phyloP scores from a whole-genome alignment of 2,329 filamentous ascomycete species.

The Arthrocladium fulminans region DNA sequence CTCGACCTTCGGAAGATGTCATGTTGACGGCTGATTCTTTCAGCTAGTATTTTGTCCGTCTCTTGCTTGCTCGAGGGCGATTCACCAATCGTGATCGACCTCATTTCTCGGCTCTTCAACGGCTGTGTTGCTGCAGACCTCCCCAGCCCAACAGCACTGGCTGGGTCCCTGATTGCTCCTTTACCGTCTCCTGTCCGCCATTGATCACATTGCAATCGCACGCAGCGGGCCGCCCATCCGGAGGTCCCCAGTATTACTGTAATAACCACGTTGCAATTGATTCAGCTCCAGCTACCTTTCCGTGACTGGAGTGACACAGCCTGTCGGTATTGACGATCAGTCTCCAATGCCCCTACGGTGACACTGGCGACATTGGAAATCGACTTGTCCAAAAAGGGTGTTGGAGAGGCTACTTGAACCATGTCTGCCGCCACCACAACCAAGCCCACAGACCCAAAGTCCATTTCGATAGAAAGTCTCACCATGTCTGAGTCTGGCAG shows the following conservation, averaged over 20 bases:
- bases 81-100: conserved; percentile 2
- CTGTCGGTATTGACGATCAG: conserved; percentile 8
- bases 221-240: conserved; percentile 4
- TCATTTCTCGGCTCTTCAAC: background rate
- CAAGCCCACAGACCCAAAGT: conserved; percentile 11
- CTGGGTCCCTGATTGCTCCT: background rate
- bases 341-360: conserved; percentile 2
- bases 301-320: conserved; percentile 7
- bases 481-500: conserved; percentile 25
- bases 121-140: background rate
- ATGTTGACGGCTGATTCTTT: conserved; percentile 1
- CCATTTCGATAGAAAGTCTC: conserved; percentile 1
- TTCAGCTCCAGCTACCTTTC: conserved; percentile 6
- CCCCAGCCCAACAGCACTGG: background rate
- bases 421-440: conserved; percentile 22
- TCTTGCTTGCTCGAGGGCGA: background rate
- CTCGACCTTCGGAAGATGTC: conserved; percentile 3
- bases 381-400: background rate
- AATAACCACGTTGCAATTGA: conserved; percentile 7
- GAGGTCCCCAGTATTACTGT: conserved; percentile 9
- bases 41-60: background rate
- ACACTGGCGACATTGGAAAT: conserved; percentile 1
- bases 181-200: background rate
- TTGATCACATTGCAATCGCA: background rate
- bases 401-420: conserved; percentile 19